Percentiles rank a stretch among this genome's conserved stretches.
Conservation (phyloP, 106 monocot genomes). For the Xerophyta viscosa region DNA sequence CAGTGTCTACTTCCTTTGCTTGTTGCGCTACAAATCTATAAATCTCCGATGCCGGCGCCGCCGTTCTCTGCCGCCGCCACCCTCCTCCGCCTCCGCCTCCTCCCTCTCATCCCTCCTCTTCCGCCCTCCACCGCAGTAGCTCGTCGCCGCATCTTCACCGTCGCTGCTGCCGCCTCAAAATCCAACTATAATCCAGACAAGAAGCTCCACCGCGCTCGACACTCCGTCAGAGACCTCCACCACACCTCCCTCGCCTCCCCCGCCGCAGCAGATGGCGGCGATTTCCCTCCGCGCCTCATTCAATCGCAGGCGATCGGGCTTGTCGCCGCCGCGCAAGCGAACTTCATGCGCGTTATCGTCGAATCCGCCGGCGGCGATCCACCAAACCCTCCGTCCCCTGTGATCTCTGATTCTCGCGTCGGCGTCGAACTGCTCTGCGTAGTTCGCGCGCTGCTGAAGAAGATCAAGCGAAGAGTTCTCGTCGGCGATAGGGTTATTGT, state of each 20-base stretch:
- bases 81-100: background rate
- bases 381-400: background rate
- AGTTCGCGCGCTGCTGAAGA: slow-evolving; percentile 79
- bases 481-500: slow-evolving; percentile 88
- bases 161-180: no score
- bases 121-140: slow-evolving; percentile 4
- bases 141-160: no score
- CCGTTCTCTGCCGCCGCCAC: slow-evolving; percentile 6
- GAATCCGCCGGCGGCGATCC: slow-evolving; percentile 23
- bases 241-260: slow-evolving; percentile 9
- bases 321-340: slow-evolving; percentile 86
- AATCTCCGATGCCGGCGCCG: no score
- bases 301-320: slow-evolving; percentile 77
- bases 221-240: slow-evolving; percentile 18
- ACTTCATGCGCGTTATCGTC: slow-evolving; percentile 87
- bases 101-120: slow-evolving; percentile 1
- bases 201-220: slow-evolving; percentile 38
- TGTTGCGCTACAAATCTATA: no score
- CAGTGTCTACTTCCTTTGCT: no score
- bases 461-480: slow-evolving; percentile 71
- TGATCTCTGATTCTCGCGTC: slow-evolving; percentile 12
- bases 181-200: slow-evolving; percentile 24
- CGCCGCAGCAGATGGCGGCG: background rate
- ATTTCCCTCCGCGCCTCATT: slow-evolving; percentile 23
- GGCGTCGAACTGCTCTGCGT: slow-evolving; percentile 83